Conservation (phyloP, 2,329 filamentous ascomycete species). For the Sporothrix sp. region DNA sequence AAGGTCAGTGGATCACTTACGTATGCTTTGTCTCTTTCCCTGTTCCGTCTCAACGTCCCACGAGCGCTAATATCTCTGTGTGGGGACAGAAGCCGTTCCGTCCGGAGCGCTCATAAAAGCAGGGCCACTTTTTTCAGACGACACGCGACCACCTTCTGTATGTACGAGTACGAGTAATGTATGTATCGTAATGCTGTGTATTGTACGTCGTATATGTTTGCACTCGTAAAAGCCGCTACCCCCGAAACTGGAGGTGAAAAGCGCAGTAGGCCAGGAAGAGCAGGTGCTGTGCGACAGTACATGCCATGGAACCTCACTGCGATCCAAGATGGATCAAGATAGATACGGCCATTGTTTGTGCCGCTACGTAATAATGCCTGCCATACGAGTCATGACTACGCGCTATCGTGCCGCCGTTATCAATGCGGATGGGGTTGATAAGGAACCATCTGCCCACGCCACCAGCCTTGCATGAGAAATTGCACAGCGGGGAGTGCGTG, state of each 20-base stretch:
- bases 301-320: neutral
- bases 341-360: too few species aligned
- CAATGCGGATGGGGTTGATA: neutral
- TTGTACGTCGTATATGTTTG: too few species aligned
- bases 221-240: too few species aligned
- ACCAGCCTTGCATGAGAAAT: neutral
- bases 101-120: neutral
- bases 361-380: too few species aligned
- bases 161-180: too few species aligned
- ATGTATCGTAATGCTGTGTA: too few species aligned
- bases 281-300: slow-evolving; percentile 3
- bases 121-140: neutral
- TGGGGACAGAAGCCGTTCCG: neutral
- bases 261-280: slow-evolving; percentile 3
- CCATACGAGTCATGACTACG: neutral
- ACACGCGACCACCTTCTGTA: too few species aligned
- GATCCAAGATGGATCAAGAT: too few species aligned
- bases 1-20: slow-evolving; percentile 10
- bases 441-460: neutral
- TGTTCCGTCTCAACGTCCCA: neutral
- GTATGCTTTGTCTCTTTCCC: slow-evolving; percentile 4
- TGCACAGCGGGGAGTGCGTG: too few species aligned
- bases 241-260: neutral
- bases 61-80: neutral
- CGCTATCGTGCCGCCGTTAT: neutral